A percentile compares a stretch with the other conserved stretches of the same genome.
phyloP scores from a whole-genome alignment of 169 alveolate genomes.

The Amoebophrya sp. region DNA sequence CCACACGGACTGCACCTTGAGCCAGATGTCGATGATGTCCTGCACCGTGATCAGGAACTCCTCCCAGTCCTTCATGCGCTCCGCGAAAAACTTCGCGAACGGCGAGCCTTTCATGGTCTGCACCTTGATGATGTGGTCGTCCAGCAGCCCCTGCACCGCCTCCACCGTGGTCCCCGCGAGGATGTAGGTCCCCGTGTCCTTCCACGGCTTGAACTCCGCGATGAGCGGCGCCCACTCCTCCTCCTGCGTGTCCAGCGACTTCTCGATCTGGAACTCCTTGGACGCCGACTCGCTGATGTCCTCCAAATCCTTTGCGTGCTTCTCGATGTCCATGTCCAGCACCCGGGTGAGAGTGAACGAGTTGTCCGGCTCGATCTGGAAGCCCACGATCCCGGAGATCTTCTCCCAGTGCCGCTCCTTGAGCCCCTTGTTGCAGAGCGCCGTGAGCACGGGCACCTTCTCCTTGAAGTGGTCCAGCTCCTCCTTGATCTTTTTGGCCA shows the following conservation, averaged over 20 bases:
- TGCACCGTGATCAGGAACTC: conserved; percentile 56
- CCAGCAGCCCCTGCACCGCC: conserved; percentile 59
- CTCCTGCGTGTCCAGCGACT: conserved; percentile 59
- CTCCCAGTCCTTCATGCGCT: conserved; percentile 70
- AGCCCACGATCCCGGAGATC: conserved; percentile 64
- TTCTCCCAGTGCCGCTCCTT: conserved; percentile 80
- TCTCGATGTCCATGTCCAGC: conserved; percentile 54
- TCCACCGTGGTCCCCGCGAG: conserved; percentile 57
- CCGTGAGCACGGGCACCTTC: conserved; percentile 60
- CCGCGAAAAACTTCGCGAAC: conserved; percentile 66
- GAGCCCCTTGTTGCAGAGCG: conserved; percentile 72
- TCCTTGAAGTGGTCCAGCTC: conserved; percentile 57
- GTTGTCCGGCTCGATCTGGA: conserved; percentile 66
- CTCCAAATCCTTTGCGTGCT: conserved; percentile 55
- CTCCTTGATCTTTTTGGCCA: conserved; percentile 45
- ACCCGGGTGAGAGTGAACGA: conserved; percentile 53
- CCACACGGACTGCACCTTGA: conserved; percentile 77
- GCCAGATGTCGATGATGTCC: conserved; percentile 70
- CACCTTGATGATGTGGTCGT: conserved; percentile 65
- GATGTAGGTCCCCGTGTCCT: conserved; percentile 54
- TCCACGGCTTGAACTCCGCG: conserved; percentile 60
- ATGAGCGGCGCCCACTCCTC: conserved; percentile 74
- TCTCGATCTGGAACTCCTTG: conserved; percentile 73
- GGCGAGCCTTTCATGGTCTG: conserved; percentile 74
- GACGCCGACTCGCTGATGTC: conserved; percentile 77